These are phyloP conservation scores for Fusarium beomiforme DNA, from an alignment of 2,329 filamentous ascomycete species.

Conservation along the genomic window DNA sequence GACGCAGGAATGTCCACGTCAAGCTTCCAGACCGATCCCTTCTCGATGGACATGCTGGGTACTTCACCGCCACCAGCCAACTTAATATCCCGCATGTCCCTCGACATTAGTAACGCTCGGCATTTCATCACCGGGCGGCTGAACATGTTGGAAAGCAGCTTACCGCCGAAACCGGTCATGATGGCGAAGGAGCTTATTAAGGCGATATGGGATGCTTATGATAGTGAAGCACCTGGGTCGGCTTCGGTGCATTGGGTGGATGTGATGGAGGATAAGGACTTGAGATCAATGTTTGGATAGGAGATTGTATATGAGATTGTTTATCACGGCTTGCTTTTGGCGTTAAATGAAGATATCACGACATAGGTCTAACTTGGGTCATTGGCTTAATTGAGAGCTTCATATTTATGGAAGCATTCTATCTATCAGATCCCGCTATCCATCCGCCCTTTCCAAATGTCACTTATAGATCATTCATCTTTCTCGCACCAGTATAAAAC, in stretches of 20 bases:
- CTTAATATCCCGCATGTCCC: conserved; percentile 40
- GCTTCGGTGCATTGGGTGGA: conserved; percentile 55
- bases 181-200: conserved; percentile 55
- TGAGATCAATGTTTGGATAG: conserved; percentile 49
- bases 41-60: conserved; percentile 23
- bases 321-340: conserved; percentile 32
- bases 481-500: conserved; percentile 62
- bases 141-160: conserved; percentile 50
- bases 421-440: conserved; percentile 25
- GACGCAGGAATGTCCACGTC: conserved; percentile 9
- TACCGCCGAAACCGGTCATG: conserved; percentile 54
- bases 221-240: conserved; percentile 47
- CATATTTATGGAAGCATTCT: conserved; percentile 10
- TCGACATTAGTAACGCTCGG: conserved; percentile 52
- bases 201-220: conserved; percentile 55
- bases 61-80: conserved; percentile 15
- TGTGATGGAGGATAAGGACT: conserved; percentile 51
- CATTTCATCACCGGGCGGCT: conserved; percentile 52
- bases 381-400: background rate
- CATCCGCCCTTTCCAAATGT: background rate
- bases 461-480: conserved; percentile 44
- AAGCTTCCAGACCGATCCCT: conserved; percentile 2
- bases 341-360: background rate
- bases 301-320: background rate
- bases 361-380: background rate